Evolutionary conservation across 805 yeast genomes (phyloP), one percentile per base, ranked within the genome.

Genomic region (Pachysolen tannophilus): DNA sequence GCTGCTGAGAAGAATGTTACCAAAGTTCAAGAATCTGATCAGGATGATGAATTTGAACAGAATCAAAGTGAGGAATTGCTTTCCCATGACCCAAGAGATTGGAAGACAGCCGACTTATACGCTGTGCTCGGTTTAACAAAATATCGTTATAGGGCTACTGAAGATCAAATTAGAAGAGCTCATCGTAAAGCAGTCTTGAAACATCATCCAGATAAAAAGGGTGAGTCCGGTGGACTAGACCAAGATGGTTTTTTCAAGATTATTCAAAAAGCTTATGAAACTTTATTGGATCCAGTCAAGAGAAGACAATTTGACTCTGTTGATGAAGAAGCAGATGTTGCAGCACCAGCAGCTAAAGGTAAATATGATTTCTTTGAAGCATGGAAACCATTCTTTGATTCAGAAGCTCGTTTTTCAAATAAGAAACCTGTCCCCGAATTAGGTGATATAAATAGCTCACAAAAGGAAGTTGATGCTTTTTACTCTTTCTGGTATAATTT

Each of bases 191-290:
- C 86, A 65, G 97, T 92, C 20, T 73, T 92, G 64, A 85, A 81
- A 68, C 96, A 90, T 62, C 98, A 92, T 61, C 98, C 98, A 47
- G 98, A 92, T 65, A 92, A 92, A 74, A 88, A 85, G 69, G 87
- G 95, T 52, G 95, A 90, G 35, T 61, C 69, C 46, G 95, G 94
- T 45, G 82, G 83, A 30, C 70, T 84, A 55, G 94, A 85, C 47
- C 87, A 84, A 64, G 98, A 92, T 60, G 95, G 92, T 9, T 90
- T 92, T 65, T 92, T 92, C 78, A 92, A 92, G 72, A 83, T 94
- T 58, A 88, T 92, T 54, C 98, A 92, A 69, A 92, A 92, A 69
- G 94, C 97, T 21, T 82, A 77, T 56, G 98, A 92, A 70, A 72
- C 83, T 37, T 69, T 92, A 67, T 69, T 83, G 58, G 96, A 92